Base-by-base conservation (phyloP, 768 basidiomycete species). In the Rhodotorula kratochvilovae region DNA sequence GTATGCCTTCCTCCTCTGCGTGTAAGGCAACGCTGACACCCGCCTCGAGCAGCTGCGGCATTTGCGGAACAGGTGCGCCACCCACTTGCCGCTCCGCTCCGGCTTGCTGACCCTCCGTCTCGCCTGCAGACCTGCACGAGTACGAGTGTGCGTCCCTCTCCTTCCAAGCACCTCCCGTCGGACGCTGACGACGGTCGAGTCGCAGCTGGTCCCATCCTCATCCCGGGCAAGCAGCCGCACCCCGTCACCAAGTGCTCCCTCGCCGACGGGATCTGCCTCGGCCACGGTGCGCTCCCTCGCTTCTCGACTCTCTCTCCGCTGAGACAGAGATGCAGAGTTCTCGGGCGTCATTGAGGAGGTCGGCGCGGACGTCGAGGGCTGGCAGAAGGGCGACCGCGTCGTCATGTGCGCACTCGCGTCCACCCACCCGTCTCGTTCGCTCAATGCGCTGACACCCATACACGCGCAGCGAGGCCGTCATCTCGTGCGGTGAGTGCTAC, bases 381-480 rank as follows among this genome's bases (percentile, higher is more conserved):
- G 80, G 79, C 67, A 70, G n/a, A 43, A 80, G 19, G 82, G 83
- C 1, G 80, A 80, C 55, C 79, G 81, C 31, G 58, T 79, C 79
- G 81, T 83, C 35, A 71, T 67, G 74, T 67, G 55, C 51, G 57
- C 63, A 31, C 58, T 50, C 61, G 19, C 19, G 39, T 58, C 11
- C n/a, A n/a, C n/a, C n/a, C n/a, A n/a, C 10, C 29, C 0, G 3
- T n/a, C 25, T 46, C 21, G 27, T 17, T 15, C 17, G 3, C 31
- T 51, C 23, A n/a, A 13, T 16, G n/a, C n/a, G n/a, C n/a, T n/a
- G n/a, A n/a, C n/a, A n/a, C n/a, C n/a, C n/a, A n/a, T n/a, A n/a
- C n/a, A n/a, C n/a, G n/a, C 12, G 8, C 71, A 85, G 84, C 13
- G 84, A 84, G 58, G 83, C 85, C 0, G 65, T 85, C 1, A 74